Evolutionary conservation across 225 moss, liverwort and hornwort genomes (phyloP).

Genomic region (Lunularia cruciata): DNA sequence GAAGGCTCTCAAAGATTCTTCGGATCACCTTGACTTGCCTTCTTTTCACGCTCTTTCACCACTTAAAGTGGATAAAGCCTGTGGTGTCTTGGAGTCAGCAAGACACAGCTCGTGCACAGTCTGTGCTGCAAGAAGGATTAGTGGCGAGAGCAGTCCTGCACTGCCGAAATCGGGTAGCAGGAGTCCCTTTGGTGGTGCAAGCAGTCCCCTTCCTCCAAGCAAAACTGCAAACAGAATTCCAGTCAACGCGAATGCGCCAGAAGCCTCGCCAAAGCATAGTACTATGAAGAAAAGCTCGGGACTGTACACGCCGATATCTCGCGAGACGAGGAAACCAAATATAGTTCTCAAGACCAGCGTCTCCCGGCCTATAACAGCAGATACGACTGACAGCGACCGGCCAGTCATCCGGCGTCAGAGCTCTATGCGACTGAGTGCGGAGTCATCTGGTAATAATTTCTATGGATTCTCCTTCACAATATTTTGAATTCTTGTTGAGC

Average conservation of each 20-base stretch:
- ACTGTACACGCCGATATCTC: slow-evolving; percentile 23
- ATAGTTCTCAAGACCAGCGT: slow-evolving; percentile 24
- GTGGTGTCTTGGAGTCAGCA: slow-evolving; percentile 23
- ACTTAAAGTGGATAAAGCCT: slow-evolving; percentile 23
- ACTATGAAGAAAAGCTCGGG: slow-evolving; percentile 23
- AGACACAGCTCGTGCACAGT: slow-evolving; percentile 37
- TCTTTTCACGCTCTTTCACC: background rate
- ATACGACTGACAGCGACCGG: slow-evolving; percentile 23
- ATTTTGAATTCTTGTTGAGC: too few species aligned
- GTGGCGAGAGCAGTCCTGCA: slow-evolving; percentile 20
- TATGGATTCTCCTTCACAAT: too few species aligned
- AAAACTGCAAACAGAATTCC: slow-evolving; percentile 22
- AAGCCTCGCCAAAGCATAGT: slow-evolving; percentile 8
- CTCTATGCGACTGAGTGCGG: slow-evolving; percentile 32
- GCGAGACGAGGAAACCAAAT: slow-evolving; percentile 28
- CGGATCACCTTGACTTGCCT: slow-evolving; percentile 20
- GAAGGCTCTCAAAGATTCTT: slow-evolving; percentile 9
- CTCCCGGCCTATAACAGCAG: slow-evolving; percentile 27
- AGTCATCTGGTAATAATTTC: slow-evolving; percentile 40
- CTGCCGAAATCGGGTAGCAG: background rate
- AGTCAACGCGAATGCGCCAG: slow-evolving; percentile 4
- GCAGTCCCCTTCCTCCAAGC: slow-evolving; percentile 7
- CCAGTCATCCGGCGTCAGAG: slow-evolving; percentile 7
- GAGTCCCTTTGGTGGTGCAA: slow-evolving; percentile 19
- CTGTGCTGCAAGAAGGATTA: slow-evolving; percentile 27